phyloP scores from a whole-genome alignment of 1,284 basidiomycete species.

The Schizophyllum amplum region DNA sequence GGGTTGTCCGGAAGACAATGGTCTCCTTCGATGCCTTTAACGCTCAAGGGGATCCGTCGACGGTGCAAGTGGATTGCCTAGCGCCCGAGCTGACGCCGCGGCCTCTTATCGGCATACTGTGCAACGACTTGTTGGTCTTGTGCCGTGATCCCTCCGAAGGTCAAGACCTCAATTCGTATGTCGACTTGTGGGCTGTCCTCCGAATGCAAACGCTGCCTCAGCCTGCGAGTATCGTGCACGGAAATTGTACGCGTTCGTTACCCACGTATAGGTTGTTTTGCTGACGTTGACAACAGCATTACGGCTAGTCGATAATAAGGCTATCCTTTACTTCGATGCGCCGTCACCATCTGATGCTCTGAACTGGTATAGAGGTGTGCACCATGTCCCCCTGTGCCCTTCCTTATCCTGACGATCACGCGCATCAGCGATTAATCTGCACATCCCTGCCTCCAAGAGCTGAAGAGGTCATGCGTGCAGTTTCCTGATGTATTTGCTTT shows the following conservation, averaged over 20 bases:
- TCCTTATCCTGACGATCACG: conserved; percentile 1
- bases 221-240: conserved; percentile 85
- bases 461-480: conserved; percentile 15
- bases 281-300: conserved; percentile 42
- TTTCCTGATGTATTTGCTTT: conserved; percentile 1
- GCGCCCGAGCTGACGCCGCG: conserved; percentile 75
- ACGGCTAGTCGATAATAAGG: conserved; percentile 80
- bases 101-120: conserved; percentile 72
- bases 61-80: conserved; percentile 84
- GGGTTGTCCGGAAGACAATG: conserved; percentile 84
- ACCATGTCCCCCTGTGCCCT: neutral
- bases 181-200: conserved; percentile 90
- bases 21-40: conserved; percentile 80
- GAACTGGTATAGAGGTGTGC: conserved; percentile 83
- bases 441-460: conserved; percentile 49
- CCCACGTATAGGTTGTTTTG: conserved; percentile 5
- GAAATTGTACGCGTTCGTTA: conserved; percentile 51
- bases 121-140: conserved; percentile 88
- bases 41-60: conserved; percentile 66
- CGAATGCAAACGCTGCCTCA: conserved; percentile 86
- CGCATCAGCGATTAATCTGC: conserved; percentile 49
- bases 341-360: conserved; percentile 75
- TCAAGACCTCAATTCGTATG: conserved; percentile 58
- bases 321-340: conserved; percentile 88
- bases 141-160: conserved; percentile 77